Base-by-base conservation (phyloP, 148 eudicot genomes). In the Cornus kousa region DNA sequence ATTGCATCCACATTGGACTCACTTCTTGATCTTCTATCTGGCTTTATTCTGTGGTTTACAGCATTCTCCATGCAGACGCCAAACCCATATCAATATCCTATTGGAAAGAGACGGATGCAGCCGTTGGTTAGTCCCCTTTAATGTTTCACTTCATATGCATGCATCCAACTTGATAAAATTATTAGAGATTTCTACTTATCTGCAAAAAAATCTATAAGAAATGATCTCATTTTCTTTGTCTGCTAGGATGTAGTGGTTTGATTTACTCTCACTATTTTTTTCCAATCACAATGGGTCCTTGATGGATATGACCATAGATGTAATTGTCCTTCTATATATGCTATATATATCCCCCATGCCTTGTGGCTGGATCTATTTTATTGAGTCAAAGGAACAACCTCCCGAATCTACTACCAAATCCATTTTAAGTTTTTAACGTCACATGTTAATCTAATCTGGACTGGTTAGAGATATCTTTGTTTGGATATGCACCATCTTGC, bases 11-110 rank as follows among this genome's bases (percentile, higher is more conserved):
- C 28, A 28, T 28, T 28, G 28, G 28, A 28, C 28, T 28, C 95
- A 40, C 92, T 91, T 83, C 94, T 93, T 79, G 97, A 93, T 84
- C 90, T 93, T 46, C 83, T 91, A 14, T 91, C 92, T n/a, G 95
- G 97, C 10, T 91, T 91, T 85, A 93, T 93, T 79, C 80, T 93
- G 71, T 93, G 97, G 97, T 93, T 93, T 84, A 89, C 97, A 71
- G 91, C 97, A 53, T 91, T 89, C 79, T 90, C 97, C 79, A 93
- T 93, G 97, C 88, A 90, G 81, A 87, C 90, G 66, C 89, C 88
- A 57, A 93, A 91, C 68, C 97, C 92, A 0, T 93, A 91, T 80
- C 92, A 90, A 73, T 93, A 93, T 79, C 97, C 97, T 2, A 93
- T 93, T 82, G 97, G 97, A 74, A 91, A 93, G 90, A 91, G 88